phyloP scores from a whole-genome alignment of 352 stramenopile genomes.

The Thalassiosira exigua region DNA sequence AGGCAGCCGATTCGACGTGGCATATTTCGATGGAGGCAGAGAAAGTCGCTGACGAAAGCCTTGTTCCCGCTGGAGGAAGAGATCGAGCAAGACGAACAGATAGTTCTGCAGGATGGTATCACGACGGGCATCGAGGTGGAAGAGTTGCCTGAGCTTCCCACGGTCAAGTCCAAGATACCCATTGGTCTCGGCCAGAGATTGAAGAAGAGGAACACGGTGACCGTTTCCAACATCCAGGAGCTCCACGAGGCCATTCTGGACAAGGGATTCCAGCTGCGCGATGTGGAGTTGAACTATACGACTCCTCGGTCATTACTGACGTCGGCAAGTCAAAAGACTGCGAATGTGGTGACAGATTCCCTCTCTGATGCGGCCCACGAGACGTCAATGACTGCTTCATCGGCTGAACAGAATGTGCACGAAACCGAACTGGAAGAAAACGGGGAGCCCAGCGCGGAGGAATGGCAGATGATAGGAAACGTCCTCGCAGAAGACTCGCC shows the following conservation, averaged over 20 bases:
- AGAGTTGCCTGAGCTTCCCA: background rate
- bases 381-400: background rate
- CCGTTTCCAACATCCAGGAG: conserved; percentile 50
- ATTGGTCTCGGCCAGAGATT: background rate
- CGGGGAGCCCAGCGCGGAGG: conserved; percentile 14
- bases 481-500: conserved; percentile 31
- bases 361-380: background rate
- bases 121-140: conserved; percentile 1
- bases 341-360: background rate
- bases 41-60: conserved; percentile 37
- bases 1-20: background rate
- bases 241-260: conserved; percentile 52
- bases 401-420: background rate
- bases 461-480: conserved; percentile 44
- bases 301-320: conserved; percentile 33
- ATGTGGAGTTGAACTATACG: conserved; percentile 53
- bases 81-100: background rate
- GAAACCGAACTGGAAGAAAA: conserved; percentile 1
- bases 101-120: background rate
- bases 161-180: conserved; percentile 2
- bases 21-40: conserved; percentile 32
- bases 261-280: conserved; percentile 38
- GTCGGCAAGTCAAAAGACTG: conserved; percentile 8
- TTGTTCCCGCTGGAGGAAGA: conserved; percentile 20
- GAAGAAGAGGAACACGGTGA: conserved; percentile 31